Base-by-base conservation (phyloP, 23 red algal genomes). In the Cyanidioschyzon merolae region DNA sequence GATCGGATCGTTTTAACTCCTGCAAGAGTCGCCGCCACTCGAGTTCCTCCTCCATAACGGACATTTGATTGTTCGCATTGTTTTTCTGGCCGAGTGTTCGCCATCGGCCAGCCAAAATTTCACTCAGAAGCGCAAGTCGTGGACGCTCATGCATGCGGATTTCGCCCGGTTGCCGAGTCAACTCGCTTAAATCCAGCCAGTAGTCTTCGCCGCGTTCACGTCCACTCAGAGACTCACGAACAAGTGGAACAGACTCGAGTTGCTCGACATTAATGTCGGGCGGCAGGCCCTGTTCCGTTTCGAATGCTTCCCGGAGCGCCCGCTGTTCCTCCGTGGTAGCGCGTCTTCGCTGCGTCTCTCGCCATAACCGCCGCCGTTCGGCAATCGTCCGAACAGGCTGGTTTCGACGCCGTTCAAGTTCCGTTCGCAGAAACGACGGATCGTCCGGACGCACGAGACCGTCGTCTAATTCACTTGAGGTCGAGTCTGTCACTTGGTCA, bases 191-290 rank as follows among this genome's bases (percentile, higher is more conserved):
- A 35, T 71, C 63, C 3, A 71, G 21, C 63, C 63, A 71, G 63
- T 71, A 71, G 63, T 71, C 63, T 27, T 71, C 63, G 63, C 63
- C 63, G 29, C n/a, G 21, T 27, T 71, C 63, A 35, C 63, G 63
- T 32, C 63, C 63, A 32, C 63, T 25, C 7, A 71, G 63, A 3
- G 63, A 32, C 21, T 71, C 63, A 32, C 63, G 63, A 7, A 35
- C 63, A 7, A 71, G 63, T 7, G 63, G 63, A 25, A 71, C 63
- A 7, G 63, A 71, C 45, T 54, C 45, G 7, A 54, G 45, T 54
- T 54, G 45, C 63, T 71, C 63, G n/a, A 71, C 63, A 71, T 35
- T 7, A 25, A 35, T 35, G 32, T 71, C 63, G 7, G 21, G 21
- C n/a, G 63, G n/a, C 21, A 25, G 7, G 7, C 32, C 7, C 12